Evolutionary conservation across 2,329 filamentous ascomycete species (phyloP).

Genomic region (Aspergillus awamori): DNA sequence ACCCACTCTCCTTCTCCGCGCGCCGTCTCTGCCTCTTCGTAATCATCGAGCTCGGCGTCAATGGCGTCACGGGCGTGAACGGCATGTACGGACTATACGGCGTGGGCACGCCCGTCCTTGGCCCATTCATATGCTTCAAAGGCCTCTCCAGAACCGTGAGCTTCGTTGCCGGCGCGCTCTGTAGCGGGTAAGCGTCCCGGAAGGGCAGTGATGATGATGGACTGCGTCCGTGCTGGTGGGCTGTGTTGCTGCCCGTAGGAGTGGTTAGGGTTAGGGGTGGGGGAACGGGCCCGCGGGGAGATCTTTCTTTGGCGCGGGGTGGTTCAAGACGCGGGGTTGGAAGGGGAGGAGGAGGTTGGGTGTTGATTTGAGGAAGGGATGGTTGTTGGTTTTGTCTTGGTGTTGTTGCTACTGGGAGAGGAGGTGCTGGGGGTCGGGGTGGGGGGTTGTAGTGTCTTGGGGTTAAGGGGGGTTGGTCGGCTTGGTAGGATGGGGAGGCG

Average conservation of each 20-base stretch:
- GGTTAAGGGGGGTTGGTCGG: constrained; percentile 59
- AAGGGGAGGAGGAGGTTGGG: not conserved
- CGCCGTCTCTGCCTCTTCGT: constrained; percentile 48
- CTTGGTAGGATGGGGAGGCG: constrained; percentile 50
- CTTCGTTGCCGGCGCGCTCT: constrained; percentile 52
- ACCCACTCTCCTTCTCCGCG: constrained; percentile 46
- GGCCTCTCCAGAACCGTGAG: constrained; percentile 53
- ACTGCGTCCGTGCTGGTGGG: not conserved
- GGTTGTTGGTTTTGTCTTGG: not conserved
- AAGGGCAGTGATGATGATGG: constrained; percentile 45
- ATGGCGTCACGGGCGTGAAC: constrained; percentile 52
- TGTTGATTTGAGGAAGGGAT: not conserved
- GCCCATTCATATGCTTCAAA: constrained; percentile 38
- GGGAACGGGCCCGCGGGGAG: constrained; percentile 20
- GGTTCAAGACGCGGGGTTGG: not conserved
- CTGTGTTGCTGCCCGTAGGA: constrained; percentile 24
- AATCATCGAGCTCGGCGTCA: constrained; percentile 51
- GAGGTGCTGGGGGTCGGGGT: not conserved
- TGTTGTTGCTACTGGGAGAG: not conserved
- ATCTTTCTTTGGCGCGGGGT: not conserved
- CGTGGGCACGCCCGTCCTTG: constrained; percentile 51
- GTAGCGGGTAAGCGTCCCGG: constrained; percentile 46
- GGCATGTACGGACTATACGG: constrained; percentile 57
- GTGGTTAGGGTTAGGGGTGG: constrained; percentile 37
- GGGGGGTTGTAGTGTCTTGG: constrained; percentile 60